A percentile compares a stretch with the other conserved stretches of the same genome.
Evolutionary conservation across 2,329 filamentous ascomycete genomes (phyloP).

Genomic region (Penicillium freii): DNA sequence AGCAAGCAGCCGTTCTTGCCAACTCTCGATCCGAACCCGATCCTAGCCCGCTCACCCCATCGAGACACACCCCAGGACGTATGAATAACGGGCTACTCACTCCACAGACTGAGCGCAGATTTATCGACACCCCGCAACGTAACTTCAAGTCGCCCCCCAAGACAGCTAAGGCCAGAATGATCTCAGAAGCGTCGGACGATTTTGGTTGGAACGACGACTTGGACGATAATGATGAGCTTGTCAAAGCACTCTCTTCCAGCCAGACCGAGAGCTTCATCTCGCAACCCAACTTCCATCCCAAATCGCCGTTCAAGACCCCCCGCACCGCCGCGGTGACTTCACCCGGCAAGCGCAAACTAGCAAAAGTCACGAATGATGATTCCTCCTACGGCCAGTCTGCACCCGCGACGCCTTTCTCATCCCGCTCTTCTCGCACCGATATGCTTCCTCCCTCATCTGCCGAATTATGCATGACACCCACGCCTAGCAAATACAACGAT

Average conservation of each 20-base stretch:
- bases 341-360: constrained; percentile 39
- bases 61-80: constrained; percentile 9
- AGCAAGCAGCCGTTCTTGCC: constrained; percentile 49
- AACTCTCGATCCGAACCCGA: constrained; percentile 50
- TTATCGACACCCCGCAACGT: constrained; percentile 14
- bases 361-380: constrained; percentile 22
- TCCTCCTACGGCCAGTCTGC: neutral
- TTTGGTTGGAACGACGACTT: constrained; percentile 40
- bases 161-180: constrained; percentile 32
- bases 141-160: constrained; percentile 20
- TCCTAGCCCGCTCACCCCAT: constrained; percentile 7
- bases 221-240: constrained; percentile 32
- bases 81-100: constrained; percentile 31
- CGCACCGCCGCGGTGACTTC: constrained; percentile 34
- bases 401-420: constrained; percentile 16
- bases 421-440: constrained; percentile 3
- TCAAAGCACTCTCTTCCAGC: constrained; percentile 12
- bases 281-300: constrained; percentile 34
- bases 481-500: constrained; percentile 32
- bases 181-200: constrained; percentile 35
- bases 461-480: constrained; percentile 35
- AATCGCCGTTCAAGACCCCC: constrained; percentile 39
- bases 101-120: constrained; percentile 32
- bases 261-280: constrained; percentile 17
- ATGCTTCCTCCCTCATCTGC: constrained; percentile 25